These are phyloP conservation scores for Haematococcus lacustris DNA, from an alignment of 139 green algal species.

Conservation along the genomic window DNA sequence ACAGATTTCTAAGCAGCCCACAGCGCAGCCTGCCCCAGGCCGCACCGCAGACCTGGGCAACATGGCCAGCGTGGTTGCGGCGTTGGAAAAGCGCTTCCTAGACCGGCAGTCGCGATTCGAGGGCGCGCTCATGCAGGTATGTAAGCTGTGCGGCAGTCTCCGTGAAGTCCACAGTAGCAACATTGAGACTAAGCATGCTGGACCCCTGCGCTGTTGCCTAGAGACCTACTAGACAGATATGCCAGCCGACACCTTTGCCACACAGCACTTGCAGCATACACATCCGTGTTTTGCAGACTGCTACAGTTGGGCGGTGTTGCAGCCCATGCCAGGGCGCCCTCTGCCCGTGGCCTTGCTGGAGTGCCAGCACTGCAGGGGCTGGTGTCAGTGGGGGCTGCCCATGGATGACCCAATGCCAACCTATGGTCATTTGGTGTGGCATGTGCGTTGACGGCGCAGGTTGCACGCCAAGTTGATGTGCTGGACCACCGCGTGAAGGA, in stretches of 20 bases:
- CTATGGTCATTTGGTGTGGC: too few species aligned
- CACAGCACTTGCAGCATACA: not conserved
- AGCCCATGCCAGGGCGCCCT: not conserved
- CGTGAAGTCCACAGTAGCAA: too few species aligned
- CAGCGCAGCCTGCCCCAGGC: not conserved
- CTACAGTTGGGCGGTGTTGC: not conserved
- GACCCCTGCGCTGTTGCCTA: not conserved
- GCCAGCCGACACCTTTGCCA: not conserved
- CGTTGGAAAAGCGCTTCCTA: slow-evolving; percentile 22
- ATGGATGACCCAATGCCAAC: too few species aligned
- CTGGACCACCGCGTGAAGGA: slow-evolving; percentile 32
- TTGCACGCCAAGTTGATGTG: slow-evolving; percentile 43
- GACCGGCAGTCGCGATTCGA: slow-evolving; percentile 28
- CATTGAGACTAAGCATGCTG: not conserved
- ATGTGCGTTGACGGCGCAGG: too few species aligned
- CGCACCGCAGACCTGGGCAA: not conserved
- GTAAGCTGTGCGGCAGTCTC: too few species aligned
- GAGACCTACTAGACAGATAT: too few species aligned
- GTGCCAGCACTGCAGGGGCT: not conserved
- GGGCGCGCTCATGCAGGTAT: slow-evolving; percentile 41
- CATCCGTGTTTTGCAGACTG: not conserved
- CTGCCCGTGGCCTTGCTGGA: not conserved
- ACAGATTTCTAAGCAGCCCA: too few species aligned
- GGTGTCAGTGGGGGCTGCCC: not conserved
- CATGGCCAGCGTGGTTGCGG: slow-evolving; percentile 3